Evolutionary conservation across 1,284 basidiomycete genomes (phyloP), one percentile per base, ranked within the genome.

Genomic region (Earliella scabrosa): DNA sequence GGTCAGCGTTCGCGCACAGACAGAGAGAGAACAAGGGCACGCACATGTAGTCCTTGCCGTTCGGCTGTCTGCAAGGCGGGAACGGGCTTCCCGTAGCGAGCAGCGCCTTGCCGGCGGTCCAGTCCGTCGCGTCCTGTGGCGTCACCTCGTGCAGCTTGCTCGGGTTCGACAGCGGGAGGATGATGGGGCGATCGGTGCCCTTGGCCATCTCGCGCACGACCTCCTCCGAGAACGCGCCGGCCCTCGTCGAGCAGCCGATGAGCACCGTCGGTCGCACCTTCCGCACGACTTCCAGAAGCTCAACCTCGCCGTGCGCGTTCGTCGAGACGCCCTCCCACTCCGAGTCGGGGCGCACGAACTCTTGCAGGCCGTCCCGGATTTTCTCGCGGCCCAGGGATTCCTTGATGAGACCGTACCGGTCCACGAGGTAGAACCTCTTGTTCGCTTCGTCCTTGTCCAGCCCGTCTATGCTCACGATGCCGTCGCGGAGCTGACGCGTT

Each of bases 11-110:
- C 45, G 48, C 16, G 21, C 9, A 35, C 16, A 32, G 27, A 32
- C 45, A 40, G 24, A 38, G 24, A 5, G 36, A 35, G 20, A 41
- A 36, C 11, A 21, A 11, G 21, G 18, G 3, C 32, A 71, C 82
- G 68, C 59, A 88, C 86, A 78, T 70, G 65, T 90, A 90, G 43
- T 88, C 83, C 70, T 85, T 85, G 40, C 85, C 86, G 59, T 80
- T 80, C 2, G 86, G 81, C 74, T 82, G 81, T 71, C 85, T 85
- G n/a, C 85, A 87, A 13, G 85, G 85, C 5, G 82, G 82, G 76
- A 94, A 95, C 0, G 92, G 92, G 61, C 88, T 91, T 13, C 92
- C 92, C 7, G 91, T 93, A 0, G 91, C 89, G 47, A 94, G 73
- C 35, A 94, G 74, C 16, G 90, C 92, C 66, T 82, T 85, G 4